A percentile compares a stretch with the other conserved stretches of the same genome.
Conservation (phyloP, 2,329 filamentous ascomycete genomes). For the Rutstroemia sp. region DNA sequence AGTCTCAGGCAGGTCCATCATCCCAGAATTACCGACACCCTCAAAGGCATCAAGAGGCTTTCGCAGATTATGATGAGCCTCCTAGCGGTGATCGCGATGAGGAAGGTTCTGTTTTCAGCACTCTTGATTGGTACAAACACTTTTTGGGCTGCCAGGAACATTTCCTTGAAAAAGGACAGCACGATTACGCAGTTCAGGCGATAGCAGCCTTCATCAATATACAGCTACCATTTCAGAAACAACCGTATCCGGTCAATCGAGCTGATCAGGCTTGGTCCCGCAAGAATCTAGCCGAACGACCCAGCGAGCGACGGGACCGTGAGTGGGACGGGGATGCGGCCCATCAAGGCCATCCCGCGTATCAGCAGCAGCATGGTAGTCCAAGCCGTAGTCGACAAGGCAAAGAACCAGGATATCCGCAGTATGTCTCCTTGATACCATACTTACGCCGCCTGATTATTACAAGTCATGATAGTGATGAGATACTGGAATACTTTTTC, state of each 20-base stretch:
- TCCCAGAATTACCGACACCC: conserved; percentile 1
- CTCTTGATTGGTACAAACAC: conserved; percentile 87
- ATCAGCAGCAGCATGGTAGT: neutral
- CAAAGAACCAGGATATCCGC: conserved; percentile 8
- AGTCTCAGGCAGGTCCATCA: conserved; percentile 9
- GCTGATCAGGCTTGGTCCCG: neutral
- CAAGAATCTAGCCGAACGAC: neutral
- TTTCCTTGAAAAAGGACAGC: conserved; percentile 79
- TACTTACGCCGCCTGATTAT: conserved; percentile 87
- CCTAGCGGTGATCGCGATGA: neutral
- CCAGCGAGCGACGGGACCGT: neutral
- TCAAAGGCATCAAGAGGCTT: conserved; percentile 1
- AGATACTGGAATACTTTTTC: conserved; percentile 90
- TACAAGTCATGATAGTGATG: conserved; percentile 81
- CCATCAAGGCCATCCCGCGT: neutral
- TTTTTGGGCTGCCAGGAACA: conserved; percentile 86
- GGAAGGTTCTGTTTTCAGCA: conserved; percentile 56
- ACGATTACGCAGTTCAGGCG: conserved; percentile 77
- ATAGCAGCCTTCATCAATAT: conserved; percentile 91
- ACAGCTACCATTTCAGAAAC: conserved; percentile 74
- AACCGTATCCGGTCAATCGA: conserved; percentile 20
- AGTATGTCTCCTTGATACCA: conserved; percentile 63
- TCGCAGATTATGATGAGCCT: neutral
- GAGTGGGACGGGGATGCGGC: neutral
- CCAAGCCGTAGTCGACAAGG: neutral